phyloP scores from a whole-genome alignment of 2,329 filamentous ascomycete genomes.

The Aplosporella prunicola region DNA sequence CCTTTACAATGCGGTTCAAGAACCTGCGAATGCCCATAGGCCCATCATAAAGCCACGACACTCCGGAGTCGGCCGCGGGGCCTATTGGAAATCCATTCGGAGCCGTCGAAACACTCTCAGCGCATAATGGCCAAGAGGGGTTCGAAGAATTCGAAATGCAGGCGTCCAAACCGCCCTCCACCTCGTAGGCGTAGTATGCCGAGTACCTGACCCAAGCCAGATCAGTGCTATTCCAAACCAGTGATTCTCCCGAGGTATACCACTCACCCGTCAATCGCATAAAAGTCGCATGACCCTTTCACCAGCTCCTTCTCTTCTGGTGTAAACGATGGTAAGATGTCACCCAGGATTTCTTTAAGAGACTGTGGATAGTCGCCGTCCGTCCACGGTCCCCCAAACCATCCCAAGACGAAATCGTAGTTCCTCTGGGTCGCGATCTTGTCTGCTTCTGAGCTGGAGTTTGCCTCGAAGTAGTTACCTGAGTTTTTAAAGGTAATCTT shows the following conservation, averaged over 20 bases:
- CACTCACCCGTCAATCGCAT: constrained; percentile 33
- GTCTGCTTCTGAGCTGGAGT: constrained; percentile 27
- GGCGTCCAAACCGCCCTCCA: constrained; percentile 27
- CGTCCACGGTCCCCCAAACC: constrained; percentile 40
- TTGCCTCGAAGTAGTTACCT: constrained; percentile 33
- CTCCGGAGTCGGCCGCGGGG: constrained; percentile 33
- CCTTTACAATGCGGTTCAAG: constrained; percentile 33
- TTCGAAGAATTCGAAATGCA: constrained; percentile 33
- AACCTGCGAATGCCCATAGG: constrained; percentile 32
- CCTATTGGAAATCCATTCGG: constrained; percentile 37
- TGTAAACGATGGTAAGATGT: constrained; percentile 30
- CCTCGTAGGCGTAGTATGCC: constrained; percentile 22
- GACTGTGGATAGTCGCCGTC: constrained; percentile 34
- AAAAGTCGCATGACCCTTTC: constrained; percentile 37
- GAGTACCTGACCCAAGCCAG: no score
- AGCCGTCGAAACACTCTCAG: constrained; percentile 22
- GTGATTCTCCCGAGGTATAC: no score
- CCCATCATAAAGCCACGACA: constrained; percentile 34
- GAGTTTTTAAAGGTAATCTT: constrained; percentile 36
- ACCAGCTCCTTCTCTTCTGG: constrained; percentile 32
- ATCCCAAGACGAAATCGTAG: constrained; percentile 35
- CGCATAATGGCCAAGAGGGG: constrained; percentile 35
- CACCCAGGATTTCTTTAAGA: constrained; percentile 32
- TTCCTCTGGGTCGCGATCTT: constrained; percentile 29
- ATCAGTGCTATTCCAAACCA: no score